Evolutionary conservation across 768 basidiomycete genomes (phyloP).

Genomic region (Pleurotus platypus): DNA sequence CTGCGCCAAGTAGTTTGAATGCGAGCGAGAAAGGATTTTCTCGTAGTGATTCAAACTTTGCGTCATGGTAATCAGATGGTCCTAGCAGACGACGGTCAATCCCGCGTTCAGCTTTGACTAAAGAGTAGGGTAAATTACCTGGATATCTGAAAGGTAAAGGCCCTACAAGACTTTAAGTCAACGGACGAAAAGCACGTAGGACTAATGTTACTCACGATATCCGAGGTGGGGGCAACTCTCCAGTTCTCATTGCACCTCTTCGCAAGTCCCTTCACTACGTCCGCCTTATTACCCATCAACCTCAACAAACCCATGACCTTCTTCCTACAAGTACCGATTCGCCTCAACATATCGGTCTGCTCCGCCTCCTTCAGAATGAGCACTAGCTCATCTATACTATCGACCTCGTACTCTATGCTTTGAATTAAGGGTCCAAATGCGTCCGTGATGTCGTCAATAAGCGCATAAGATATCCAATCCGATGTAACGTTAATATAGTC

Average conservation of each 20-base stretch:
- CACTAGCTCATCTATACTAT: slow-evolving; percentile 97
- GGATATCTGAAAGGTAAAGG: slow-evolving; percentile 93
- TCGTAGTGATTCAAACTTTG: slow-evolving; percentile 99
- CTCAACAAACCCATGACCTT: slow-evolving; percentile 98
- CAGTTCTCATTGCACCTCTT: slow-evolving; percentile 99
- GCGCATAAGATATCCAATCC: slow-evolving; percentile 99
- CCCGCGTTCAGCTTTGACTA: background rate
- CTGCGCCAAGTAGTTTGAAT: slow-evolving; percentile 98
- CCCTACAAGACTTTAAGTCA: slow-evolving; percentile 48
- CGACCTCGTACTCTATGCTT: slow-evolving; percentile 98
- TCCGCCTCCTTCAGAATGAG: slow-evolving; percentile 93
- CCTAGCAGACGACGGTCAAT: slow-evolving; percentile 37
- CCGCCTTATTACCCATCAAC: slow-evolving; percentile 99
- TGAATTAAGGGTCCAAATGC: slow-evolving; percentile 98
- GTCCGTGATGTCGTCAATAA: slow-evolving; percentile 99
- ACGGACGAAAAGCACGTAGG: background rate
- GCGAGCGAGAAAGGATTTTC: slow-evolving; percentile 97
- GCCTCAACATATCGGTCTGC: slow-evolving; percentile 95
- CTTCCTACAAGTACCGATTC: slow-evolving; percentile 97
- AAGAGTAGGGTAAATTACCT: slow-evolving; percentile 36
- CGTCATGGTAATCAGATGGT: slow-evolving; percentile 99
- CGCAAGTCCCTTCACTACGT: slow-evolving; percentile 97
- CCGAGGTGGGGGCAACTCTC: slow-evolving; percentile 96
- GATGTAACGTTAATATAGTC: slow-evolving; percentile 99
- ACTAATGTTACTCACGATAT: slow-evolving; percentile 62